Base-by-base conservation (phyloP, 768 basidiomycete genomes). In the Melanogaster broomeanus region DNA sequence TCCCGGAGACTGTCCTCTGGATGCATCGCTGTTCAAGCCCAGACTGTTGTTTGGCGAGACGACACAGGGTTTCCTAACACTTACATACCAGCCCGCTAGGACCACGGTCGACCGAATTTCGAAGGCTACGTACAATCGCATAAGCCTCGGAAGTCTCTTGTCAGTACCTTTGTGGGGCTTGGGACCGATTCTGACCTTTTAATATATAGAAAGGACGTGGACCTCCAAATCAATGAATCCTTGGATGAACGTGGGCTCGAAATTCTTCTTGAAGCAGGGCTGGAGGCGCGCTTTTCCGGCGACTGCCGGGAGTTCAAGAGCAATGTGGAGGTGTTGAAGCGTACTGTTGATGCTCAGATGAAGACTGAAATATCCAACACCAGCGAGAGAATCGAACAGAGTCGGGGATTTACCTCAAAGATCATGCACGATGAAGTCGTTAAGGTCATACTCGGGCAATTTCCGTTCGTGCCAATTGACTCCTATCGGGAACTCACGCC, bases 41-140 rank as follows among this genome's bases (percentile, higher is more conserved):
- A 53, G 49, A n/a, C 56, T 74, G 3, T 38, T 74, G 16, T 53
- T 42, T 22, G 72, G 74, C 15, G 74, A 74, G 47, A 67, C 67
- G 3, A 33, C 52, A 7, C 71, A 72, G 57, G 74, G 61, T 4
- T 67, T 75, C 50, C 27, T 74, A 45, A 67, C 64, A 1, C 55
- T 57, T 7, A 40, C 45, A 18, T 67, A 64, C 56, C 27, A 59
- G 46, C 21, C 64, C 13, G 28, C 42, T 30, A 33, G 18, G 24
- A 40, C 24, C 9, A 22, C 22, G 12, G 8, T 42, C 27, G 52
- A 58, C 1, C 12, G 18, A 6, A 27, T 37, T 13, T n/a, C n/a
- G n/a, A 31, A 31, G 13, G 13, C 3, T 31, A 31, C 31, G 11
- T 15, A 13, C 12, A 15, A 11, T 13, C 10, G 13, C 11, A 3